Evolutionary conservation across 257 asterid species (phyloP).

Genomic region (Penstemon barbatus): DNA sequence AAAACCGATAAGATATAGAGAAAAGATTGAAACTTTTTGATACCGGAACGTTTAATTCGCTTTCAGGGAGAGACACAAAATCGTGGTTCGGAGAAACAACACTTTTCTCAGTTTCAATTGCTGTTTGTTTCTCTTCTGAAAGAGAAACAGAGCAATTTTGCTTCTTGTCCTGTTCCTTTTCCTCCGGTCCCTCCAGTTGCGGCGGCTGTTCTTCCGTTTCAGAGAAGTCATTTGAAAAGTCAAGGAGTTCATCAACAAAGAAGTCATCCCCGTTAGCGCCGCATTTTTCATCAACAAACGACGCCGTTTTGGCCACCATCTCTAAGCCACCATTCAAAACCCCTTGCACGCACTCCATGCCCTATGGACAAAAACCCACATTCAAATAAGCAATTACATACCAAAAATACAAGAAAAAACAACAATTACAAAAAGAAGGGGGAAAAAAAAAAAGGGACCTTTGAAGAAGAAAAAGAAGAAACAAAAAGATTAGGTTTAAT

Average conservation of each 20-base stretch:
- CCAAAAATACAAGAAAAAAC: neutral
- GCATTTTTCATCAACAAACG: conserved; percentile 30
- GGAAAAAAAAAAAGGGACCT: conserved; percentile 33
- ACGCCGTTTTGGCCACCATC: conserved; percentile 25
- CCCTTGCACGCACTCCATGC: conserved; percentile 54
- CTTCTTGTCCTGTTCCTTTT: conserved; percentile 31
- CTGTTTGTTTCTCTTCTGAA: conserved; percentile 7
- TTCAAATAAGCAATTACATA: neutral
- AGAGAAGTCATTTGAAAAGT: conserved; percentile 44
- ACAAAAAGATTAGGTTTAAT: conserved; percentile 26
- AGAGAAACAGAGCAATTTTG: conserved; percentile 30
- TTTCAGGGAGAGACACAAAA: conserved; percentile 55
- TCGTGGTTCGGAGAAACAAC: conserved; percentile 37
- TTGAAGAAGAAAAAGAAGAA: conserved; percentile 24
- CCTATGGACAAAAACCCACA: conserved; percentile 31
- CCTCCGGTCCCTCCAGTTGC: conserved; percentile 35
- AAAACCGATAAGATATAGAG: neutral
- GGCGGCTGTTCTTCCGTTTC: conserved; percentile 28
- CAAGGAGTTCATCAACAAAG: conserved; percentile 49
- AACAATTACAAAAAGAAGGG: neutral
- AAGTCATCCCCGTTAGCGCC: conserved; percentile 41
- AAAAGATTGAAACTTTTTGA: conserved; percentile 12
- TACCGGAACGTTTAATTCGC: conserved; percentile 60
- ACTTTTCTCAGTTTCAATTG: conserved; percentile 28
- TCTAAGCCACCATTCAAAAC: conserved; percentile 41